Percentiles rank a stretch among this genome's conserved stretches.
phyloP scores from a whole-genome alignment of 1,284 basidiomycete genomes.

The Ceratobasidium sp. region DNA sequence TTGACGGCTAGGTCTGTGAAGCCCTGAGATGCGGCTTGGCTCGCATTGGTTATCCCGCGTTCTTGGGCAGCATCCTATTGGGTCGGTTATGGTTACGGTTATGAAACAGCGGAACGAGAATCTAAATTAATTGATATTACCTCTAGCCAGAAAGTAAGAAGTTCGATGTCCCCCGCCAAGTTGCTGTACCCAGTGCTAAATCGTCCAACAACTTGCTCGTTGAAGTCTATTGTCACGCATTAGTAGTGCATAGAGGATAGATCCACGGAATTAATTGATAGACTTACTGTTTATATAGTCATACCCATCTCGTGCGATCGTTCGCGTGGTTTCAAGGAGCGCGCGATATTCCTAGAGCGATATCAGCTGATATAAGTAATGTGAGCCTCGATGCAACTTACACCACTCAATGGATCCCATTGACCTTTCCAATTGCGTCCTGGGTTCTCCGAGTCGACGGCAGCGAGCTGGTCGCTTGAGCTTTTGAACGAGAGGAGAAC shows the following conservation, averaged over 20 bases:
- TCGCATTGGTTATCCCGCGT: neutral
- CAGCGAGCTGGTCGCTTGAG: neutral
- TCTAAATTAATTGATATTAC: too few relatives aligned
- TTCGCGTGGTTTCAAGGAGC: neutral
- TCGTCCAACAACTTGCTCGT: too few relatives aligned
- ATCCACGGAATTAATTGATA: too few relatives aligned
- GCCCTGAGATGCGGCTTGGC: constrained; percentile 2
- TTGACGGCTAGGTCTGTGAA: constrained; percentile 5
- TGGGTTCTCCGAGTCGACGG: constrained; percentile 7
- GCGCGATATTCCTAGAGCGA: neutral
- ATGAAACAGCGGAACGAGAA: too few relatives aligned
- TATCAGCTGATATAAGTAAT: neutral
- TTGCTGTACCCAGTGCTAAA: too few relatives aligned
- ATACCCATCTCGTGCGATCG: too few relatives aligned
- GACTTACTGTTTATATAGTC: too few relatives aligned
- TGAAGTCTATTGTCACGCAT: too few relatives aligned
- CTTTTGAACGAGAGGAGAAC: constrained; percentile 3
- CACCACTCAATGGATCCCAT: constrained; percentile 1
- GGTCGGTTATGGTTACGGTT: too few relatives aligned
- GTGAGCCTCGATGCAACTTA: neutral
- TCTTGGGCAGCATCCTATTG: neutral
- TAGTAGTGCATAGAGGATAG: too few relatives aligned
- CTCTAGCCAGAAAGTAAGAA: too few relatives aligned
- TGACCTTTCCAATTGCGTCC: constrained; percentile 1
- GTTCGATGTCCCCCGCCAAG: too few relatives aligned